These are phyloP conservation scores for Fusarium domesticum DNA, from an alignment of 2,329 filamentous ascomycete species.

Conservation along the genomic window DNA sequence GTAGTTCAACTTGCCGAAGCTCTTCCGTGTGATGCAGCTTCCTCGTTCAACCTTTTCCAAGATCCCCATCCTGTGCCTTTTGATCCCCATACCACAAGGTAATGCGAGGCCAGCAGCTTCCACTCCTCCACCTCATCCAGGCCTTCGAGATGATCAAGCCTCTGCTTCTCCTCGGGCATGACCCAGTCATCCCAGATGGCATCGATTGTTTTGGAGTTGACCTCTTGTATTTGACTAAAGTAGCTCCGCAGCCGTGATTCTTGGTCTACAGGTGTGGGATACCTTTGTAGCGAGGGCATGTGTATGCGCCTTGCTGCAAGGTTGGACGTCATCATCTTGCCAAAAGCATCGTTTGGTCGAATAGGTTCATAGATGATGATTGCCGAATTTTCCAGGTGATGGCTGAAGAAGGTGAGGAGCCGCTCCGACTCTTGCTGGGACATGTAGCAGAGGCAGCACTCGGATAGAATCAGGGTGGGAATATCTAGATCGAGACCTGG, in stretches of 20 bases:
- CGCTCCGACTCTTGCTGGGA: conserved; percentile 59
- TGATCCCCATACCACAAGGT: conserved; percentile 88
- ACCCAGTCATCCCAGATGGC: conserved; percentile 79
- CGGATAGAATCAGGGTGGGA: conserved; percentile 84
- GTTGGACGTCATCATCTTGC: conserved; percentile 88
- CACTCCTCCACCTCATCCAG: conserved; percentile 96
- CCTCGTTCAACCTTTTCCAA: conserved; percentile 11
- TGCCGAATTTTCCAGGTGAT: conserved; percentile 46
- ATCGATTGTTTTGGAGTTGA: conserved; percentile 45
- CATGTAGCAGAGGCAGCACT: conserved; percentile 94
- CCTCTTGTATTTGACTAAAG: conserved; percentile 48
- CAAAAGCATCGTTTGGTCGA: conserved; percentile 79
- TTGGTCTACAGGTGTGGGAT: conserved; percentile 67
- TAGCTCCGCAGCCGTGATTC: conserved; percentile 63
- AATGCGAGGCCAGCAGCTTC: conserved; percentile 81
- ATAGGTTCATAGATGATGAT: conserved; percentile 89
- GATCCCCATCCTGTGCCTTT: conserved; percentile 36
- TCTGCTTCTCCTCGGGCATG: conserved; percentile 64
- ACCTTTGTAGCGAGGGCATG: conserved; percentile 77
- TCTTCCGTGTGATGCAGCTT: neutral
- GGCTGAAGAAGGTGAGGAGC: conserved; percentile 64
- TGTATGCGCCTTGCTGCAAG: conserved; percentile 76
- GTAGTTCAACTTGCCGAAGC: neutral
- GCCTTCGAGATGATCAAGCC: conserved; percentile 77
- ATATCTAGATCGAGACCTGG: conserved; percentile 51